These are phyloP conservation scores for Kwoniella bestiolae DNA, from an alignment of 768 basidiomycete species.

Conservation along the genomic window DNA sequence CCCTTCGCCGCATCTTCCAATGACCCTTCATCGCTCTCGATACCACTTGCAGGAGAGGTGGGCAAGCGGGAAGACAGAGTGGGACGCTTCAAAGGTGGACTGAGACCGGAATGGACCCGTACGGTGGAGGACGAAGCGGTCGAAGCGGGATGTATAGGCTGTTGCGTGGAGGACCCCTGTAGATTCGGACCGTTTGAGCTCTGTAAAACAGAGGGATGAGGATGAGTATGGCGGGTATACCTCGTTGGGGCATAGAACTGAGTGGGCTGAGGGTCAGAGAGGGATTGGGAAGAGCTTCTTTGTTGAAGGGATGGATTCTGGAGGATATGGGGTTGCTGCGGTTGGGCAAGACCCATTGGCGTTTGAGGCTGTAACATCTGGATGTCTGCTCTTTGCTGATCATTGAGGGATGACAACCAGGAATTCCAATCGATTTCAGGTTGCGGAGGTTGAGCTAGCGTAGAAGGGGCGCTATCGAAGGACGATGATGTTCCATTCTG, in stretches of 20 bases:
- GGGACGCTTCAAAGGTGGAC: not conserved
- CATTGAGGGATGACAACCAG: slow-evolving; percentile 12
- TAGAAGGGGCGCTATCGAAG: not conserved
- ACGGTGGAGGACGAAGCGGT: not conserved
- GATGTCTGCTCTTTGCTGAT: slow-evolving; percentile 3
- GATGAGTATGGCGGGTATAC: too few species aligned
- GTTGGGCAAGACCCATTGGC: slow-evolving; percentile 57
- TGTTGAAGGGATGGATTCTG: slow-evolving; percentile 81
- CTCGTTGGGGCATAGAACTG: too few species aligned
- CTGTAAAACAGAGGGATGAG: too few species aligned
- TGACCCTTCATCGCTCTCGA: slow-evolving; percentile 16
- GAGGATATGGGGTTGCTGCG: slow-evolving; percentile 59
- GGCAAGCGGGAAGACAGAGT: not conserved
- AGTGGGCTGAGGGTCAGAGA: too few species aligned
- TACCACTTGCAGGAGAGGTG: not conserved
- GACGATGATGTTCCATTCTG: not conserved
- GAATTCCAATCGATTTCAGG: slow-evolving; percentile 17
- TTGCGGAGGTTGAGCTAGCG: not conserved
- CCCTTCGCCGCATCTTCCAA: slow-evolving; percentile 30
- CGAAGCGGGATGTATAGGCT: too few species aligned
- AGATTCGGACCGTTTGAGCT: too few species aligned
- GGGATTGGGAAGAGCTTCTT: too few species aligned
- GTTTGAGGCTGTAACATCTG: slow-evolving; percentile 53
- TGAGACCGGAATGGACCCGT: not conserved
- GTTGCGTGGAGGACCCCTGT: too few species aligned